Evolutionary conservation across 345 rosid species (phyloP).

Genomic region (Rhodamnia argentea): DNA sequence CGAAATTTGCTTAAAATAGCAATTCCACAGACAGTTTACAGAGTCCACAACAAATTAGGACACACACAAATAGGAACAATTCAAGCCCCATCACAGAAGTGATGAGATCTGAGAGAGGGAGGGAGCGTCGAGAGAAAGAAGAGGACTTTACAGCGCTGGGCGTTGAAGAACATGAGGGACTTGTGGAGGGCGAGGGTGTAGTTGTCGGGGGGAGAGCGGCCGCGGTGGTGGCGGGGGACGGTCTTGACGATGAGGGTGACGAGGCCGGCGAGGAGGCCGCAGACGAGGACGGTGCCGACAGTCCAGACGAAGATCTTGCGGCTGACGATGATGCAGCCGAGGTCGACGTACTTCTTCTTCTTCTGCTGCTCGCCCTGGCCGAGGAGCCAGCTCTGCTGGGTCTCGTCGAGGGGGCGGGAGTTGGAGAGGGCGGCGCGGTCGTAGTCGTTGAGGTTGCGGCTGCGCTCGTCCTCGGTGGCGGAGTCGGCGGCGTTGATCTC

Average conservation of each 20-base stretch:
- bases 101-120: background rate
- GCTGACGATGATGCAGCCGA: constrained; percentile 93
- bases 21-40: background rate
- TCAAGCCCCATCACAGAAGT: background rate
- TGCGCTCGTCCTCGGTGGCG: constrained; percentile 93
- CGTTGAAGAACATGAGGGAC: constrained; percentile 99
- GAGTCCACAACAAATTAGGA: background rate
- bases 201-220: constrained; percentile 56
- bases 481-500: constrained; percentile 93
- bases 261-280: constrained; percentile 58
- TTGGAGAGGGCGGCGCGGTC: constrained; percentile 72
- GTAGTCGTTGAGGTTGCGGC: constrained; percentile 72
- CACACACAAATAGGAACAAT: background rate
- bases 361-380: constrained; percentile 92
- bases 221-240: constrained; percentile 65
- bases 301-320: constrained; percentile 97
- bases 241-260: constrained; percentile 74
- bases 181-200: constrained; percentile 87
- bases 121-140: background rate
- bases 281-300: constrained; percentile 48
- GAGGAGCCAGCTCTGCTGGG: constrained; percentile 97
- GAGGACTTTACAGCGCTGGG: constrained; percentile 51
- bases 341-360: constrained; percentile 94
- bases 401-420: constrained; percentile 77
- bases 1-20: background rate